A percentile compares a stretch with the other conserved stretches of the same genome.
Evolutionary conservation across 1,284 basidiomycete species (phyloP).

Genomic region (Cryptococcus amylolentus): DNA sequence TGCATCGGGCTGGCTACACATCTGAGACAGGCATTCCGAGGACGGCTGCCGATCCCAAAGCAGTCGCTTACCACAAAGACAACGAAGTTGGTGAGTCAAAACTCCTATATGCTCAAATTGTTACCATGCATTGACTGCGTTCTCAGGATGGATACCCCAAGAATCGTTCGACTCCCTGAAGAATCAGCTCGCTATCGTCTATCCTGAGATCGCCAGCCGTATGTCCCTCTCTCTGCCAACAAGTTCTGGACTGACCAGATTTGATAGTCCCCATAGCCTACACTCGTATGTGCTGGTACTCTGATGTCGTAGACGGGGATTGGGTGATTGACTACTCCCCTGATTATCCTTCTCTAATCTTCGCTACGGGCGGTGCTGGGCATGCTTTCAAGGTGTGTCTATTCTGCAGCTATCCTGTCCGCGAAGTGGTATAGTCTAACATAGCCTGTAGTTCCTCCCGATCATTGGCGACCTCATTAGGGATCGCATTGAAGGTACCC

Average conservation of each 20-base stretch:
- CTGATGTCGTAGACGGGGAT: slow-evolving; percentile 57
- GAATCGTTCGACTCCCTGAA: slow-evolving; percentile 56
- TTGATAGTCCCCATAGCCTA: slow-evolving; percentile 56
- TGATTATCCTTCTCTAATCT: slow-evolving; percentile 57
- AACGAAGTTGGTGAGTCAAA: slow-evolving; percentile 3
- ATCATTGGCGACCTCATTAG: slow-evolving; percentile 67
- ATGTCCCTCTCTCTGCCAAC: not conserved
- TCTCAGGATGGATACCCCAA: slow-evolving; percentile 57
- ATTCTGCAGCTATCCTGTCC: not conserved
- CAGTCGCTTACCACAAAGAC: slow-evolving; percentile 14
- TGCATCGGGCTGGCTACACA: slow-evolving; percentile 66
- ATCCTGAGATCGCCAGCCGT: slow-evolving; percentile 65
- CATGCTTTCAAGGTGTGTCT: slow-evolving; percentile 70
- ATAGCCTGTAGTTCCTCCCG: slow-evolving; percentile 54
- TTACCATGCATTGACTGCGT: too few species aligned
- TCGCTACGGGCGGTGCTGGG: slow-evolving; percentile 74
- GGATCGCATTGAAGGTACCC: slow-evolving; percentile 62
- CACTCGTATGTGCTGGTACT: slow-evolving; percentile 78
- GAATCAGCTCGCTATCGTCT: slow-evolving; percentile 56
- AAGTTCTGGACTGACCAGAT: not conserved
- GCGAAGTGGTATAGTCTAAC: not conserved
- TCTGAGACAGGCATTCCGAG: slow-evolving; percentile 39
- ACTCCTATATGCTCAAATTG: not conserved
- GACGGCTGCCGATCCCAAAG: slow-evolving; percentile 32
- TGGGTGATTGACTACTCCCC: slow-evolving; percentile 73